Evolutionary conservation across 2,329 filamentous ascomycete genomes (phyloP), one percentile per base, ranked within the genome.

Genomic region (Neopestalotiopsis sp.): DNA sequence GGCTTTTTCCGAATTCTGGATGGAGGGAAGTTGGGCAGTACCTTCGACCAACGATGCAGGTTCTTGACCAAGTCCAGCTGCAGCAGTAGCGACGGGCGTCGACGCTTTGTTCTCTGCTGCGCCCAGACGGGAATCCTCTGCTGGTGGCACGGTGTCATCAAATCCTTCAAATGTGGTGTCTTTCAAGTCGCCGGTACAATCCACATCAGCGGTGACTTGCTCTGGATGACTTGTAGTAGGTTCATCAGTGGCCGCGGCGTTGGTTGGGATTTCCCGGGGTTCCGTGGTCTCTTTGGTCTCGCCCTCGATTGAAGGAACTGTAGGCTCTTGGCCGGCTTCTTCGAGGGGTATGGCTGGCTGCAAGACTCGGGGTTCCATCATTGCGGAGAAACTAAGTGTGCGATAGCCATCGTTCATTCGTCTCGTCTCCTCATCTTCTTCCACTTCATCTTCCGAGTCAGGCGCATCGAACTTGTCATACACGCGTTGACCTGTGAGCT

Each of bases 401-500:
- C 90, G 85, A 63, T 86, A 83, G 1, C 92, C 92, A 70, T 91
- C 24, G 7, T 60, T 67, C 56, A 30, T 42, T 45, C 65, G 52
- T 42, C 56, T 67, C 4, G 65, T 85, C 68, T 91, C 87, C 65
- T 84, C 81, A 2, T 79, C 80, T 14, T 85, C 84, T 1, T 85
- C 84, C 1, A 80, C 81, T 0, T 90, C 89, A 12, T 89, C 88
- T 6, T 90, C 86, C 7, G 88, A 82, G 12, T 88, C 88, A 0
- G 91, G 91, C 73, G 90, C 90, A 74, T 97, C 94, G 72, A 97
- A 96, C 69, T 90, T 92, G 71, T 87, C 90, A 74, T 95, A 97
- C 10, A 94, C 80, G 10, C 94, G 87, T 70, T 92, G 84, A 0
- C 94, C 94, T 0, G 92, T 91, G 52, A 86, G 81, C 12, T 89